Conservation (phyloP, 805 yeast genomes). For the Hanseniaspora guilliermondii region DNA sequence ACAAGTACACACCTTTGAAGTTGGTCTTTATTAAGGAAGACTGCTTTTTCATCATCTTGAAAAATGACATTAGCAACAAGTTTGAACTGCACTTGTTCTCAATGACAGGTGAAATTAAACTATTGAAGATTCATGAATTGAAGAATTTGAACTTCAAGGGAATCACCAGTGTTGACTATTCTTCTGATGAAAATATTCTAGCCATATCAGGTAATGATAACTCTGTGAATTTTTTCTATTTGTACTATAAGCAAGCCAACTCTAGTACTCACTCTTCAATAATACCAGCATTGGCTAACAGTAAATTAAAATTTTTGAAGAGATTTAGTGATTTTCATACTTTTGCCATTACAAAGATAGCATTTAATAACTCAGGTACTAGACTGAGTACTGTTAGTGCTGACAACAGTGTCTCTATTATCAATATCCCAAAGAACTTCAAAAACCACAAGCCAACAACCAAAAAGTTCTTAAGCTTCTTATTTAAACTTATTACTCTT, state of each 20-base stretch:
- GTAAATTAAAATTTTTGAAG: conserved; percentile 39
- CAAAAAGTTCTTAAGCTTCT: conserved; percentile 19
- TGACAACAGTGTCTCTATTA: conserved; percentile 56
- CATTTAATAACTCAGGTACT: conserved; percentile 56
- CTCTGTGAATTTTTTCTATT: conserved; percentile 46
- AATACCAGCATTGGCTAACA: not conserved
- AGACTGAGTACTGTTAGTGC: conserved; percentile 64
- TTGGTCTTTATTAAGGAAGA: conserved; percentile 28
- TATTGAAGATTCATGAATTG: conserved; percentile 33
- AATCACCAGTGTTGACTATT: conserved; percentile 41
- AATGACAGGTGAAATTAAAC: conserved; percentile 15
- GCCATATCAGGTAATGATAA: conserved; percentile 45
- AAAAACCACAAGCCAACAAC: conserved; percentile 27
- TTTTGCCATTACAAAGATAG: conserved; percentile 64
- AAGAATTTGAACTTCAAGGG: conserved; percentile 37
- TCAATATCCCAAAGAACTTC: conserved; percentile 44
- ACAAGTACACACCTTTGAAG: conserved; percentile 26
- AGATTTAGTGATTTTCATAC: conserved; percentile 52
- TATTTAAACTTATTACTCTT: conserved; percentile 22
- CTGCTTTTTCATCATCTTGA: conserved; percentile 24
- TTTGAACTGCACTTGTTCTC: conserved; percentile 12
- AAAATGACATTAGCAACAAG: conserved; percentile 21
- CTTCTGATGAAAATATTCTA: conserved; percentile 25
- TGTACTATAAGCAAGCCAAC: conserved; percentile 20
- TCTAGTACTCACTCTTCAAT: not conserved